Evolutionary conservation across 2,329 filamentous ascomycete species (phyloP), one percentile per base, ranked within the genome.

Genomic region (Chaetothyriales sp.): DNA sequence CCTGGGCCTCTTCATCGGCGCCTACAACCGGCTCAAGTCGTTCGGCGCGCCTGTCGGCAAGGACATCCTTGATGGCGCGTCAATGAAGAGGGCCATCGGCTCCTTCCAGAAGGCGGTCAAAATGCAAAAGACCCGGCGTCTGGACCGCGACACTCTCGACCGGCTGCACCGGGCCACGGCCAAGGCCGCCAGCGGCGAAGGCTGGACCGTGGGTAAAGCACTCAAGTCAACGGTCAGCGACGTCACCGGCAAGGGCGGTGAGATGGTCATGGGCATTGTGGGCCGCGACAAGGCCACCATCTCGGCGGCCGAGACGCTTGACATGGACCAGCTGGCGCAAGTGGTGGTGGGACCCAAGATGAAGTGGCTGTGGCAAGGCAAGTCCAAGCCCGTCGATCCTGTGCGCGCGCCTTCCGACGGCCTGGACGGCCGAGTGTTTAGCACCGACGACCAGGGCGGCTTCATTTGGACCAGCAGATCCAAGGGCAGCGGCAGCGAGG

Each of bases 221-320:
- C 88, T 98, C 62, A 97, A 97, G 65, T 94, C 88, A 2, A 95
- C 90, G 0, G 86, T 97, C 46, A 89, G 86, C 18, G 92, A 95
- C 67, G 80, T 98, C 43, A 88, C 88, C 59, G 90, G 92, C 13
- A 95, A 95, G 66, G 84, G 90, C 50, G 89, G 89, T 47, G 90
- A 95, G 66, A 86, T 95, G 70, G 84, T 95, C 46, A 88, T 94
- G 74, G 89, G 88, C n/a, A 94, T 94, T 74, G 89, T 95, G 5
- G 85, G 83, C 43, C 82, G 84, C 47, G 89, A 94, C 60, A 94
- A 94, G 67, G 87, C 83, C 51, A 87, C 88, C 2, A 89, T 97
- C 58, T 85, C 86, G 3, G 90, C 95, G 61, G 83, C 95, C 37
- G 92, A 98, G 69, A 97, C 89, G 0, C 74, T 88, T 8, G 89